phyloP scores from a whole-genome alignment of 2,329 filamentous ascomycete genomes.

The Cercospora sesami region DNA sequence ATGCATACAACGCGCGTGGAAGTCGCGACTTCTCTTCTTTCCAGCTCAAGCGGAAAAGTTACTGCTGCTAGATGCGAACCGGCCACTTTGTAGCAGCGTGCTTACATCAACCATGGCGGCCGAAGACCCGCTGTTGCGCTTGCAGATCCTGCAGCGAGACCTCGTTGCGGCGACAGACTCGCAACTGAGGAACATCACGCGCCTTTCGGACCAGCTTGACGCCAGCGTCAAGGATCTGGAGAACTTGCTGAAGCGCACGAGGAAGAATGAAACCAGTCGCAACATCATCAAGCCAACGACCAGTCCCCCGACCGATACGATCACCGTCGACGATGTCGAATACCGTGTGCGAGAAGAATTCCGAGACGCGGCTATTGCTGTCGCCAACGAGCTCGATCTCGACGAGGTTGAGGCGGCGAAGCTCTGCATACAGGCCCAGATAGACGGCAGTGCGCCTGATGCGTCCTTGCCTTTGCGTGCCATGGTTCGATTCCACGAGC shows the following conservation, averaged over 20 bases:
- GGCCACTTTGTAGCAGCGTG: background rate
- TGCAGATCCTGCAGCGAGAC: conserved; percentile 84
- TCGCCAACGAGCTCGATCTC: conserved; percentile 85
- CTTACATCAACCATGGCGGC: conserved; percentile 24
- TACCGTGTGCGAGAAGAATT: conserved; percentile 86
- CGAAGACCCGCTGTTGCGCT: conserved; percentile 69
- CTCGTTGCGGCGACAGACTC: conserved; percentile 73
- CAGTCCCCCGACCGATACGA: conserved; percentile 57
- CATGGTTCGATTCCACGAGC: conserved; percentile 84
- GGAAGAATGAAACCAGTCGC: conserved; percentile 73
- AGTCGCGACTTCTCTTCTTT: conserved; percentile 1
- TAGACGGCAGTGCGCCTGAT: conserved; percentile 63
- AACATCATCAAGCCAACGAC: conserved; percentile 64
- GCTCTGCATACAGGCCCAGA: conserved; percentile 68
- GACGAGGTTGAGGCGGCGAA: conserved; percentile 84
- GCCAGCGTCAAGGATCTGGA: conserved; percentile 66
- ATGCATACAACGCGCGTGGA: background rate
- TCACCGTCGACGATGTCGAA: conserved; percentile 69
- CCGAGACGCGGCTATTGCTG: conserved; percentile 73
- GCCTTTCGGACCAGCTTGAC: conserved; percentile 66
- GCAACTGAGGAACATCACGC: conserved; percentile 68
- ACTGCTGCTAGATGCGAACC: background rate
- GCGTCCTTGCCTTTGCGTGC: conserved; percentile 74
- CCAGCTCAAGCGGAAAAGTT: background rate
- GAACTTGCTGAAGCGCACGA: conserved; percentile 71